Evolutionary conservation across 2,329 filamentous ascomycete genomes (phyloP).

Genomic region (Botryotinia calthae): DNA sequence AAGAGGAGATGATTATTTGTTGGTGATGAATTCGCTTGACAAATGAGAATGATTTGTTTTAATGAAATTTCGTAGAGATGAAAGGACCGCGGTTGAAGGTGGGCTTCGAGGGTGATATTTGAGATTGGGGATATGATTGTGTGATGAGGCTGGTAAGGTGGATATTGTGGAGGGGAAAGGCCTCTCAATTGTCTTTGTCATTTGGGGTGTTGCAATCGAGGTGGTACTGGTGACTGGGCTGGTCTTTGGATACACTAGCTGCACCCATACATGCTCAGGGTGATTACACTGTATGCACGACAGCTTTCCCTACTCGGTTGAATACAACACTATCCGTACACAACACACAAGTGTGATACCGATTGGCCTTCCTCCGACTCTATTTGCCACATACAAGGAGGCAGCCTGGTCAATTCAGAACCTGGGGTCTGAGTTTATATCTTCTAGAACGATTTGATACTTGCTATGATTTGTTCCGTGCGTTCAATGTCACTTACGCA

Average conservation of each 20-base stretch:
- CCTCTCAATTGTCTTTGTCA: background rate
- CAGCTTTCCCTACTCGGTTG: slow-evolving; percentile 4
- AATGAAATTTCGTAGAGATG: slow-evolving; percentile 5
- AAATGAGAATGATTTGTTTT: slow-evolving; percentile 10
- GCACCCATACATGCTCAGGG: background rate
- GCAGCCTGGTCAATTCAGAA: slow-evolving; percentile 13
- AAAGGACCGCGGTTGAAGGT: background rate
- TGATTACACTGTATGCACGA: background rate
- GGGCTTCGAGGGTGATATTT: background rate
- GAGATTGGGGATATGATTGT: slow-evolving; percentile 5
- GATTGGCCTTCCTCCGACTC: background rate
- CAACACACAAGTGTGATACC: background rate
- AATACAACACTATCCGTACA: background rate
- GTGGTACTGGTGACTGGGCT: background rate
- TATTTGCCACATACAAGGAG: slow-evolving; percentile 16
- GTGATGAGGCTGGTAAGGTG: slow-evolving; percentile 3
- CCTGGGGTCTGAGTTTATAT: slow-evolving; percentile 16
- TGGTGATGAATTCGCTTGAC: slow-evolving; percentile 7
- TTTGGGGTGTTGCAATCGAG: background rate
- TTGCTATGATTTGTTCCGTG: slow-evolving; percentile 15
- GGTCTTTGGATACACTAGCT: background rate
- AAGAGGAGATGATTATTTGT: slow-evolving; percentile 6
- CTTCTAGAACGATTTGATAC: slow-evolving; percentile 21
- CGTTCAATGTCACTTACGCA: slow-evolving; percentile 7
- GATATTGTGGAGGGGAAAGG: background rate